Conservation (phyloP, 495 filamentous ascomycete species). For the Talaromyces liani region DNA sequence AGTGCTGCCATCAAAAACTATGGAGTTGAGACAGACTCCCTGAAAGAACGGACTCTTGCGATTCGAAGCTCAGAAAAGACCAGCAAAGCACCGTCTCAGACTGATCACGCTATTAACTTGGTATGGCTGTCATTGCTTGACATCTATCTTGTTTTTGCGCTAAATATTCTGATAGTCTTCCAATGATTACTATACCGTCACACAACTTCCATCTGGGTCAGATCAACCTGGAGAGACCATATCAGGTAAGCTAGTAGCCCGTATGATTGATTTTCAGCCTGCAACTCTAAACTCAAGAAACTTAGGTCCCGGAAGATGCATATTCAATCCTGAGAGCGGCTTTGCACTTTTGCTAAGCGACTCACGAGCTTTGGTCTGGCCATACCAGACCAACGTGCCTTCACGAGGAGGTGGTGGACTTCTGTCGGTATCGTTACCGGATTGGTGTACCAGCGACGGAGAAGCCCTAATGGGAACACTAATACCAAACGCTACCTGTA, state of each 20-base stretch:
- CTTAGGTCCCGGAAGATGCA: constrained; percentile 39
- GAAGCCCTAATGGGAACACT: constrained; percentile 73
- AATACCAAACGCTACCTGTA: constrained; percentile 63
- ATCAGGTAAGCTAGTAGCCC: constrained; percentile 41
- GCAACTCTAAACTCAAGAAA: constrained; percentile 4
- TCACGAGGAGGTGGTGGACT: constrained; percentile 57
- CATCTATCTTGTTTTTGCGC: neutral
- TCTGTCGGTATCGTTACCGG: constrained; percentile 68
- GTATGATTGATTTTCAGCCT: neutral
- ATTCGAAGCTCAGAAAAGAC: constrained; percentile 51
- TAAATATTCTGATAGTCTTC: constrained; percentile 51
- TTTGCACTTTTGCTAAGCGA: constrained; percentile 76
- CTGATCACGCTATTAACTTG: constrained; percentile 55
- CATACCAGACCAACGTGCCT: constrained; percentile 52
- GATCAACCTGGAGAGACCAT: constrained; percentile 57
- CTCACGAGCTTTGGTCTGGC: constrained; percentile 79
- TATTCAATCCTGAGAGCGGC: constrained; percentile 54
- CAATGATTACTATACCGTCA: constrained; percentile 80
- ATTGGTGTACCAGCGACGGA: constrained; percentile 57
- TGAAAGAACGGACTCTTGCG: constrained; percentile 44
- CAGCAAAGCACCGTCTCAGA: constrained; percentile 37
- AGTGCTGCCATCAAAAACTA: constrained; percentile 37
- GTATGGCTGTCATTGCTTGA: constrained; percentile 35
- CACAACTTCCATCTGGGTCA: constrained; percentile 73
- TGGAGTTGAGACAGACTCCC: constrained; percentile 8